Evolutionary conservation across 1,284 basidiomycete species (phyloP).

Genomic region (Microbotryum saponariae): DNA sequence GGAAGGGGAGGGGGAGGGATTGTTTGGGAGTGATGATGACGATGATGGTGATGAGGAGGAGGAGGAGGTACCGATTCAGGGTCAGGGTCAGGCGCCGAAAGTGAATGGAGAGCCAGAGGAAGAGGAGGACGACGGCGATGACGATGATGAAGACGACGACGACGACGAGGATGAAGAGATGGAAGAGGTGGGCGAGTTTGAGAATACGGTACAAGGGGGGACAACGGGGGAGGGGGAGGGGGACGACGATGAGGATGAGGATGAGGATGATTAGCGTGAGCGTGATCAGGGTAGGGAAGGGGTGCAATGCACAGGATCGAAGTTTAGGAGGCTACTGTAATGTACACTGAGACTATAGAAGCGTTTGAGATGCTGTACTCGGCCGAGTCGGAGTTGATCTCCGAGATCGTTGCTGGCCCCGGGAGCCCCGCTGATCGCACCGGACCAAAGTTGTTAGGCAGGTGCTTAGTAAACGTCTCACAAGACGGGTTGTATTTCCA

Average conservation of each 20-base stretch:
- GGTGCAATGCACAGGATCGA: background rate
- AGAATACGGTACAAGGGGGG: background rate
- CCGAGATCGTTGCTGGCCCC: too few relatives aligned
- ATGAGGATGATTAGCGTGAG: conserved; percentile 20
- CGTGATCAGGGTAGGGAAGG: background rate
- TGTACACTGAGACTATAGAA: too few relatives aligned
- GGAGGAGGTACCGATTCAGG: background rate
- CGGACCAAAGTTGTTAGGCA: too few relatives aligned
- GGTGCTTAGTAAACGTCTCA: too few relatives aligned
- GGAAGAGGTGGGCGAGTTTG: conserved; percentile 23
- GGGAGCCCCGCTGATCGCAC: too few relatives aligned
- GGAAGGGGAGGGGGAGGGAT: conserved; percentile 10
- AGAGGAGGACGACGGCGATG: conserved; percentile 17
- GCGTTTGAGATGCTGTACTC: too few relatives aligned
- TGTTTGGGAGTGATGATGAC: conserved; percentile 28
- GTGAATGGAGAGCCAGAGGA: background rate
- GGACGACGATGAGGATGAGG: conserved; percentile 27
- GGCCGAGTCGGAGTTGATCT: too few relatives aligned
- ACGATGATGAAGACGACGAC: conserved; percentile 31
- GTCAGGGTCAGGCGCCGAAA: background rate
- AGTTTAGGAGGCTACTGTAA: too few relatives aligned
- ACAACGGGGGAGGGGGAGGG: conserved; percentile 8
- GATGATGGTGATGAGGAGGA: conserved; percentile 18
- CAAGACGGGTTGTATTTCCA: too few relatives aligned
- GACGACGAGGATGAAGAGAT: conserved; percentile 34